Evolutionary conservation across 2,329 filamentous ascomycete genomes (phyloP).

Genomic region (Sarocladiaceae sp.): DNA sequence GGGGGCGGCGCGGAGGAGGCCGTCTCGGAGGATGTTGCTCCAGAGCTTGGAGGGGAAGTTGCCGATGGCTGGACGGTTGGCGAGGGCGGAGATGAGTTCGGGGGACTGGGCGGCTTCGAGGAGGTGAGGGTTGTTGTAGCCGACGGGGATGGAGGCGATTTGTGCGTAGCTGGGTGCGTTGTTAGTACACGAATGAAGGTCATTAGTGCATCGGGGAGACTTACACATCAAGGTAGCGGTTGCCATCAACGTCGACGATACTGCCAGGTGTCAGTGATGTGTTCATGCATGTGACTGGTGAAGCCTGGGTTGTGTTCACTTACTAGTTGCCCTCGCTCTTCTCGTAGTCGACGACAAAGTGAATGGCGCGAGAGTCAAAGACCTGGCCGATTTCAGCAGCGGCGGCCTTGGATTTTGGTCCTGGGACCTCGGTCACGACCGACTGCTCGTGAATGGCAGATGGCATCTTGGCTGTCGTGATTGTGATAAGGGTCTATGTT

Average conservation of each 20-base stretch:
- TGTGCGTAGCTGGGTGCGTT: conserved; percentile 58
- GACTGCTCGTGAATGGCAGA: conserved; percentile 23
- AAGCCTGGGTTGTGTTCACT: no score
- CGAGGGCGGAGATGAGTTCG: conserved; percentile 66
- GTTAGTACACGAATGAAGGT: conserved; percentile 3
- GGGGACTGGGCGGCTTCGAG: conserved; percentile 58
- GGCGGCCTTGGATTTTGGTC: conserved; percentile 31
- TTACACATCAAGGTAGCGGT: conserved; percentile 42
- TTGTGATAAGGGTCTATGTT: conserved; percentile 19
- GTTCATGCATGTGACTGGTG: no score
- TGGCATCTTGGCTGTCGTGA: conserved; percentile 22
- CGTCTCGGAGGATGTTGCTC: conserved; percentile 63
- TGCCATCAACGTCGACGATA: conserved; percentile 44
- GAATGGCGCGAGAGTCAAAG: conserved; percentile 45
- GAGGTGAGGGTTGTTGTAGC: conserved; percentile 72
- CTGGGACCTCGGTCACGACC: conserved; percentile 32
- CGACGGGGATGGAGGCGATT: conserved; percentile 77
- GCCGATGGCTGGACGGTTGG: conserved; percentile 73
- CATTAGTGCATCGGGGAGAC: conserved; percentile 14
- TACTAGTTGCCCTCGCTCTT: conserved; percentile 47
- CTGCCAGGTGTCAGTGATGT: no score
- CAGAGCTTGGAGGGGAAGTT: conserved; percentile 76
- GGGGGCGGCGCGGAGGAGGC: conserved; percentile 66
- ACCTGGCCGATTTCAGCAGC: conserved; percentile 38
- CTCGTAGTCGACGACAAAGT: conserved; percentile 47